A percentile compares a stretch with the other conserved stretches of the same genome.
Evolutionary conservation across 345 rosid genomes (phyloP).

Genomic region (Firmiana major): DNA sequence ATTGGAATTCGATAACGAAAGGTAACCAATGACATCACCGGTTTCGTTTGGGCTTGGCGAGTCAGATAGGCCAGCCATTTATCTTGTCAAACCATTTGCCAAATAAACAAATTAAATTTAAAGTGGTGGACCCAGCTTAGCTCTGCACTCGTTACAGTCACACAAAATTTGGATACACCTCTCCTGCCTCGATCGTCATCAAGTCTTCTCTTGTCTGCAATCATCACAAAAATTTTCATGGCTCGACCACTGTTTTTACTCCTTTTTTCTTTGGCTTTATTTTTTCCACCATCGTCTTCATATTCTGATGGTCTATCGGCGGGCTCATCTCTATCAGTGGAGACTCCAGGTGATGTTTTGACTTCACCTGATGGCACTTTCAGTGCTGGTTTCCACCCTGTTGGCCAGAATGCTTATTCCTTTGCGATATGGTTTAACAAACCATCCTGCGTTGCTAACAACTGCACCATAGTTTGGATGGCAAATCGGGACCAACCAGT

Average conservation of each 20-base stretch:
- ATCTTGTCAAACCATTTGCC: too few species aligned
- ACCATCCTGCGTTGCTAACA: constrained; percentile 3
- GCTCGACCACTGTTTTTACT: background rate
- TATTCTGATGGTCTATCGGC: background rate
- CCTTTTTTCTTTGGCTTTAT: background rate
- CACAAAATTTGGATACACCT: background rate
- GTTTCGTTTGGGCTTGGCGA: too few species aligned
- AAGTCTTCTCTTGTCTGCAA: background rate
- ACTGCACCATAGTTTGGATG: constrained; percentile 27
- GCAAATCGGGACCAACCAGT: constrained; percentile 29
- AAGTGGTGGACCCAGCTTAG: too few species aligned
- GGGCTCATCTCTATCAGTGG: constrained; percentile 7
- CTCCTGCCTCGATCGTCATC: background rate
- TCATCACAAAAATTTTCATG: background rate
- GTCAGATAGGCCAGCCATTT: too few species aligned
- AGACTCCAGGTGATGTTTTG: background rate
- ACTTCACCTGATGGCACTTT: constrained; percentile 4
- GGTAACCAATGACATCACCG: too few species aligned
- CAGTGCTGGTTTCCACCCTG: constrained; percentile 14
- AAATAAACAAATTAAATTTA: too few species aligned
- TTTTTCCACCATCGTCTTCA: background rate
- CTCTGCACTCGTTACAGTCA: background rate
- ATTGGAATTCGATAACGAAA: background rate
- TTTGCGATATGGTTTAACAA: constrained; percentile 25
- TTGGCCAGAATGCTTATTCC: constrained; percentile 15